Evolutionary conservation across 176 grass and related monocot species (phyloP).

Genomic region (maize (Zea mays)): DNA sequence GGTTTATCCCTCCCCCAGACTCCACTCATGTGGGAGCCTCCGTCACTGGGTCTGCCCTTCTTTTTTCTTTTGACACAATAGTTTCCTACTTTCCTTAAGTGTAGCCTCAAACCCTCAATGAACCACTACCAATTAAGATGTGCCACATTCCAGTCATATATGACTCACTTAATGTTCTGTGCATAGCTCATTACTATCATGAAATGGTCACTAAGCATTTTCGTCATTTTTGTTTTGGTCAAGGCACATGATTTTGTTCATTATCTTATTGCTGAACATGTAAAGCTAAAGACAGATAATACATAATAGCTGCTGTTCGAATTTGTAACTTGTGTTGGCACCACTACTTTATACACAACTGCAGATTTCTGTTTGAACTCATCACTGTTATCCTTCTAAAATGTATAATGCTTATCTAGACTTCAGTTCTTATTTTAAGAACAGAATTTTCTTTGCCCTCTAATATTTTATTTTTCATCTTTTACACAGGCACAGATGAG

Average conservation of each 20-base stretch:
- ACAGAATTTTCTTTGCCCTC: not conserved
- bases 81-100: conserved; percentile 2
- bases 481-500: conserved; percentile 89
- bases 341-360: not conserved
- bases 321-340: conserved; percentile 20
- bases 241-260: conserved; percentile 22
- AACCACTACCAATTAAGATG: conserved; percentile 18
- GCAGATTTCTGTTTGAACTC: conserved; percentile 18
- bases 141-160: not conserved
- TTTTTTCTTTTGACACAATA: not conserved
- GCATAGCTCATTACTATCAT: conserved; percentile 30
- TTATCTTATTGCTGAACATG: not conserved
- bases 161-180: conserved; percentile 2
- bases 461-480: conserved; percentile 33
- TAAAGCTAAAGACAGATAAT: conserved; percentile 5
- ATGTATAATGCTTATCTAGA: conserved; percentile 2
- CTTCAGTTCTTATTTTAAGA: not conserved
- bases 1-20: too few relatives aligned
- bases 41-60: too few relatives aligned
- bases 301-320: not conserved
- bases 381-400: conserved; percentile 5
- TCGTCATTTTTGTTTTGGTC: not conserved
- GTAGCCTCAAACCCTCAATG: not conserved
- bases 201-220: conserved; percentile 1
- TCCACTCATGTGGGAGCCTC: too few relatives aligned